Percentiles rank a stretch among this genome's conserved stretches.
phyloP scores from a whole-genome alignment of 192 early-diverging fungal species.

The Neocallimastix lanati region DNA sequence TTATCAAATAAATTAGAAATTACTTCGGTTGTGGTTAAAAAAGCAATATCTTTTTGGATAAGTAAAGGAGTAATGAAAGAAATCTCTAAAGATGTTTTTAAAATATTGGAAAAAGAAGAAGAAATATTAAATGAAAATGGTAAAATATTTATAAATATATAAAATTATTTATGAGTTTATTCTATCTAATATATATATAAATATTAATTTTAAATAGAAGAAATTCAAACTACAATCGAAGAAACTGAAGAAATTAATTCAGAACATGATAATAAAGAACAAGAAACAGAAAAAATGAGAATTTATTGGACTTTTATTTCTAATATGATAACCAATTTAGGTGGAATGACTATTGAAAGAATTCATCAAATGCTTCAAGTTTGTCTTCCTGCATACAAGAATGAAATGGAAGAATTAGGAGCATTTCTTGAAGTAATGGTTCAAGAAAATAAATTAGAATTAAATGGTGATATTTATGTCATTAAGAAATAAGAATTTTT shows the following conservation, averaged over 20 bases:
- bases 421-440: neutral
- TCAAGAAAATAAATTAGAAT: neutral
- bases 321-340: neutral
- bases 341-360: neutral
- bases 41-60: neutral
- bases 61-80: neutral
- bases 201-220: too few relatives aligned
- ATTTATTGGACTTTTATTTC: neutral
- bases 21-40: neutral
- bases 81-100: neutral
- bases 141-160: too few relatives aligned
- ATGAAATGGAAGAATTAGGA: neutral
- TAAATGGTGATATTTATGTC: neutral
- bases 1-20: neutral
- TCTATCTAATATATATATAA: too few relatives aligned
- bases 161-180: too few relatives aligned
- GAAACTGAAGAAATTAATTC: neutral
- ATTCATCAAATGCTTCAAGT: neutral
- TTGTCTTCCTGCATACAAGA: neutral
- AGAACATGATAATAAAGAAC: neutral
- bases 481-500: neutral
- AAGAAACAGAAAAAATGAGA: neutral
- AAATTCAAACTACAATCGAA: neutral
- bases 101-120: neutral
- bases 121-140: neutral